Evolutionary conservation across 768 basidiomycete genomes (phyloP).

Genomic region (Obba rivulosa): DNA sequence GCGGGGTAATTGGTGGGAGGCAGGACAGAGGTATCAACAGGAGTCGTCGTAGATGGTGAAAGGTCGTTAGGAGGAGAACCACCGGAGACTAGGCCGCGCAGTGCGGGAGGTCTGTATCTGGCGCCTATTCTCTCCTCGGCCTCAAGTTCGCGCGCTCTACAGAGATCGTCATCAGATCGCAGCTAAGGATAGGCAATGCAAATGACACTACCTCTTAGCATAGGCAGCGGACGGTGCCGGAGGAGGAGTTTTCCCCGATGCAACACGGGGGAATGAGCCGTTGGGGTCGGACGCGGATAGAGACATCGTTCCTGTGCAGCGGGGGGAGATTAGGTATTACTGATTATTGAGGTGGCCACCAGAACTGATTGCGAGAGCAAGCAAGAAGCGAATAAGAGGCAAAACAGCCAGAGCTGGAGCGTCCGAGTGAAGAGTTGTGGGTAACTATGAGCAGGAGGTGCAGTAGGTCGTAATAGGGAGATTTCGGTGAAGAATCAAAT

Average conservation of each 20-base stretch:
- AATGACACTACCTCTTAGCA: slow-evolving; percentile 66
- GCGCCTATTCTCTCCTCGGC: slow-evolving; percentile 61
- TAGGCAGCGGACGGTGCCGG: slow-evolving; percentile 87
- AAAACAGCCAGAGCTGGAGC: slow-evolving; percentile 19
- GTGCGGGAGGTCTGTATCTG: slow-evolving; percentile 78
- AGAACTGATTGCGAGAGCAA: slow-evolving; percentile 25
- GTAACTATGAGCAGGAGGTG: slow-evolving; percentile 36
- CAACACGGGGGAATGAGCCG: slow-evolving; percentile 74
- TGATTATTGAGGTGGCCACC: slow-evolving; percentile 26
- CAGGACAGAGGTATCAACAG: slow-evolving; percentile 51
- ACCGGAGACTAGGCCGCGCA: slow-evolving; percentile 60
- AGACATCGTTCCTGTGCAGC: slow-evolving; percentile 77
- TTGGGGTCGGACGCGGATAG: slow-evolving; percentile 82
- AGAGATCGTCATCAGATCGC: slow-evolving; percentile 5
- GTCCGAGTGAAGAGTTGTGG: slow-evolving; percentile 27
- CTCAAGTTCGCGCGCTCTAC: slow-evolving; percentile 81
- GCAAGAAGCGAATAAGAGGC: slow-evolving; percentile 23
- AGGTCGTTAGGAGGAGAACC: slow-evolving; percentile 71
- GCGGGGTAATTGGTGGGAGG: slow-evolving; percentile 76
- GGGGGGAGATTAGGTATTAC: slow-evolving; percentile 81
- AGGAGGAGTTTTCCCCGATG: slow-evolving; percentile 86
- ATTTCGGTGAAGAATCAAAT: slow-evolving; percentile 25
- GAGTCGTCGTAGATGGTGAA: slow-evolving; percentile 50
- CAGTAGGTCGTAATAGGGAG: slow-evolving; percentile 36
- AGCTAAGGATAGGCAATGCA: slow-evolving; percentile 14